Conservation (phyloP, 805 yeast genomes). For the Metschnikowia vanudenii region DNA sequence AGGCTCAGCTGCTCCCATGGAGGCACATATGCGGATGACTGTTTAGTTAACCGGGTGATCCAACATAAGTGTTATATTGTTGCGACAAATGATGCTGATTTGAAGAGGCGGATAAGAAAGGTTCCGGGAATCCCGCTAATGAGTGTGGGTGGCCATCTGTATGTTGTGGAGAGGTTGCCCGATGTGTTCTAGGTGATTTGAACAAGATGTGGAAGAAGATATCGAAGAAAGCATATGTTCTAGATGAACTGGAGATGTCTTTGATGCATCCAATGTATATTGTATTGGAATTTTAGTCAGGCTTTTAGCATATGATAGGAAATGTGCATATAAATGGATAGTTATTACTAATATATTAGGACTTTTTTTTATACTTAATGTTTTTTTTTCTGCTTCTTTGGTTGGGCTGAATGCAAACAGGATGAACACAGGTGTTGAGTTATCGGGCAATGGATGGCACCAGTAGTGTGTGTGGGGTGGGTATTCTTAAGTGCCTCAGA, state of each 20-base stretch:
- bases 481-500: too few relatives aligned
- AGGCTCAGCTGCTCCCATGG: slow-evolving; percentile 87
- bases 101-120: slow-evolving; percentile 90
- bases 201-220: not conserved
- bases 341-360: too few relatives aligned
- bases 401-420: too few relatives aligned
- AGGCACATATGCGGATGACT: slow-evolving; percentile 98
- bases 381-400: too few relatives aligned
- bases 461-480: too few relatives aligned
- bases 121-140: slow-evolving; percentile 96
- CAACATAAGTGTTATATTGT: slow-evolving; percentile 97
- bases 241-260: too few relatives aligned
- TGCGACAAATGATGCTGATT: slow-evolving; percentile 96
- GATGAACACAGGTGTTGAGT: too few relatives aligned
- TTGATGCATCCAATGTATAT: not conserved
- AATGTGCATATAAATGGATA: slow-evolving; percentile 1
- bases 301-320: not conserved
- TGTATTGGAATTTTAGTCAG: not conserved
- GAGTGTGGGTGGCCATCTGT: slow-evolving; percentile 94
- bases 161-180: slow-evolving; percentile 91
- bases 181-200: slow-evolving; percentile 57
- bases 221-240: not conserved
- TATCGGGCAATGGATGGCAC: too few relatives aligned
- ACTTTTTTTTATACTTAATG: not conserved
- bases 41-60: slow-evolving; percentile 86